These are phyloP conservation scores for Tetrastigma voinierianum DNA, from an alignment of 164 flowering plant genomes.

Conservation along the genomic window DNA sequence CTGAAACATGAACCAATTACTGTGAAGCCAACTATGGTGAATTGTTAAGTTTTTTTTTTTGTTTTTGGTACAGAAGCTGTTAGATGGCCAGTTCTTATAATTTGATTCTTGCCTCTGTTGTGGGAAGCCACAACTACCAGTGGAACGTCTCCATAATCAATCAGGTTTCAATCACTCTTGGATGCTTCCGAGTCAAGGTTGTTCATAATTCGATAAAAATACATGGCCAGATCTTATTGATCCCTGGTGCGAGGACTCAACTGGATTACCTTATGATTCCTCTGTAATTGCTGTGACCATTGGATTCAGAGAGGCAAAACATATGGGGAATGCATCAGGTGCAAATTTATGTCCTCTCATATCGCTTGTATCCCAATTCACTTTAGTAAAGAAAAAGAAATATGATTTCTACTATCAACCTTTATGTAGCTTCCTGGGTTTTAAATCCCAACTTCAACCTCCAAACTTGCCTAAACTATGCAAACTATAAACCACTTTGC, in stretches of 20 bases:
- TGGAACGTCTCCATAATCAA: conserved; percentile 95
- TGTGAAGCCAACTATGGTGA: background rate
- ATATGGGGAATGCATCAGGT: conserved; percentile 96
- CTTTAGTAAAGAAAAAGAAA: too few species aligned
- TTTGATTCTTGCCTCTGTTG: conserved; percentile 93
- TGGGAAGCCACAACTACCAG: conserved; percentile 97
- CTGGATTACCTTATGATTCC: conserved; percentile 95
- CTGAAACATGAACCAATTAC: too few species aligned
- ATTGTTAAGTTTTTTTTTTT: conserved; percentile 3
- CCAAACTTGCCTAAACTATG: too few species aligned
- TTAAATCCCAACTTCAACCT: too few species aligned
- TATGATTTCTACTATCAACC: too few species aligned
- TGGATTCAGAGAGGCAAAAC: conserved; percentile 89
- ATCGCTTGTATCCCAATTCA: too few species aligned
- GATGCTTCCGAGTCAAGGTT: conserved; percentile 96
- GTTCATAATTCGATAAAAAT: conserved; percentile 84
- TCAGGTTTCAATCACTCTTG: conserved; percentile 93
- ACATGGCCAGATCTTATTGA: conserved; percentile 92
- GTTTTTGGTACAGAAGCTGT: conserved; percentile 66
- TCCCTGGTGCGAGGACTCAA: conserved; percentile 95
- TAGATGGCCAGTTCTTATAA: conserved; percentile 75
- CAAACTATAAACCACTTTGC: too few species aligned
- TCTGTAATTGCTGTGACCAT: conserved; percentile 89
- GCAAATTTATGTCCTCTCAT: background rate
- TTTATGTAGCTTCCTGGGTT: too few species aligned